phyloP scores from a whole-genome alignment of 371 early-diverging fungal genomes.

The Batrachochytrium dendrobatidis region DNA sequence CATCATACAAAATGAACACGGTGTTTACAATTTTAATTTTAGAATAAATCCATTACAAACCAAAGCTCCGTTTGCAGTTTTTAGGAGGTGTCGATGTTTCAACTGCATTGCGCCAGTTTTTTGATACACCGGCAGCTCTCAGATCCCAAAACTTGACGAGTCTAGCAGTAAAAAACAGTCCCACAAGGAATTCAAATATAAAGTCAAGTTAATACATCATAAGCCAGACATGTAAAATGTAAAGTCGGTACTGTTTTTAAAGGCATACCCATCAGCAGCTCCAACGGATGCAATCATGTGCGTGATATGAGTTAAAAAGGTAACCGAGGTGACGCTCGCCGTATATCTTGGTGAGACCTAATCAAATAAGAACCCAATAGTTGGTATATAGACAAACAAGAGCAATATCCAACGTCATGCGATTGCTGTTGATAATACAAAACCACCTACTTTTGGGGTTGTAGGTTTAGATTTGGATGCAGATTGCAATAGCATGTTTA shows the following conservation, averaged over 20 bases:
- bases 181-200: not conserved
- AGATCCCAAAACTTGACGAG: slow-evolving; percentile 1
- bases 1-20: no score
- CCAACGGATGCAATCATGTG: slow-evolving; percentile 47
- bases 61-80: not conserved
- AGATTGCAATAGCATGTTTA: not conserved
- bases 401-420: no score
- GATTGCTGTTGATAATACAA: no score
- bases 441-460: no score
- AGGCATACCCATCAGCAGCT: slow-evolving; percentile 49
- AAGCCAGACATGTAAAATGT: not conserved
- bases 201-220: not conserved
- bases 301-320: slow-evolving; percentile 33
- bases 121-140: not conserved
- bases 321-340: slow-evolving; percentile 48
- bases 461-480: not conserved
- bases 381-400: no score
- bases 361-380: no score
- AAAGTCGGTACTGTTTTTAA: no score
- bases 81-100: not conserved
- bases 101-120: not conserved
- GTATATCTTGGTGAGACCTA: slow-evolving; percentile 11
- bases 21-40: not conserved
- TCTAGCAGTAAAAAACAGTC: not conserved
- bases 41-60: no score